These are phyloP conservation scores for Fraxinus platypoda DNA, from an alignment of 305 asterid species.

Conservation along the genomic window DNA sequence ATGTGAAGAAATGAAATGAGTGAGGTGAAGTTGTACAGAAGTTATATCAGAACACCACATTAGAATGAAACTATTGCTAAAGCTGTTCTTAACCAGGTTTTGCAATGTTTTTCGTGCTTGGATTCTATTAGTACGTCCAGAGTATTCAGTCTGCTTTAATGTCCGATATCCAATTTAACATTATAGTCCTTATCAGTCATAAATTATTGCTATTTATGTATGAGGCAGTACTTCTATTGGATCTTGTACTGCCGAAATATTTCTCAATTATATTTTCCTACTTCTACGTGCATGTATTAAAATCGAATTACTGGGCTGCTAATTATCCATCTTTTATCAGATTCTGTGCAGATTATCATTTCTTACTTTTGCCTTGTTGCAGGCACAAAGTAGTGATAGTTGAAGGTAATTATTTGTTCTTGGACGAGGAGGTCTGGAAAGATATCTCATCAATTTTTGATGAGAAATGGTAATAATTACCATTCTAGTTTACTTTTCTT, in stretches of 20 bases:
- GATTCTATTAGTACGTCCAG: neutral
- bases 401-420: conserved; percentile 87
- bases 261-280: conserved; percentile 20
- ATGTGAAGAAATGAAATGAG: neutral
- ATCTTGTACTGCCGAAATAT: neutral
- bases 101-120: neutral
- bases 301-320: conserved; percentile 7
- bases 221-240: neutral
- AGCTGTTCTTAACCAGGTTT: neutral
- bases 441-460: conserved; percentile 72
- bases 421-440: conserved; percentile 76
- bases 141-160: neutral
- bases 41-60: neutral
- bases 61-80: neutral
- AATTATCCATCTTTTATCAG: conserved; percentile 10
- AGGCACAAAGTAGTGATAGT: conserved; percentile 95
- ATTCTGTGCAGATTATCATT: neutral
- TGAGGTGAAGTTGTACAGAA: neutral
- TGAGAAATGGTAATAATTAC: conserved; percentile 71
- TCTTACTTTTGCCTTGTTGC: conserved; percentile 26
- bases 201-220: neutral
- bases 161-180: neutral
- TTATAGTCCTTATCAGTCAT: neutral
- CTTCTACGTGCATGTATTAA: conserved; percentile 16
- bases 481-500: neutral